These are phyloP conservation scores for Sporisorium iseilematis-ciliati DNA, from an alignment of 1,284 basidiomycete species.

Conservation along the genomic window DNA sequence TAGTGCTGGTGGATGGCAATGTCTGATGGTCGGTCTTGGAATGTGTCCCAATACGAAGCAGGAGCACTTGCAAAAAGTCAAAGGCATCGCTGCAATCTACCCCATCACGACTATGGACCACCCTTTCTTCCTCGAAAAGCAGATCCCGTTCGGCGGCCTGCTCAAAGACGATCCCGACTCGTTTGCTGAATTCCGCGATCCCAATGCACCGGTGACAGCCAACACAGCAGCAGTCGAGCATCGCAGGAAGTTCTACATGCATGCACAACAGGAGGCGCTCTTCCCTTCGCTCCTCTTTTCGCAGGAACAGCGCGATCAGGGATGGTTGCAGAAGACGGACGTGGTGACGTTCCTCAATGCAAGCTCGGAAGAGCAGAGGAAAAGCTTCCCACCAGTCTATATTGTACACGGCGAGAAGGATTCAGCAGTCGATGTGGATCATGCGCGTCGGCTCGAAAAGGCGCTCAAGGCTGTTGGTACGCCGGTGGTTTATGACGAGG, in stretches of 20 bases:
- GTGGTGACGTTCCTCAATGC: constrained; percentile 28
- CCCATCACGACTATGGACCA: constrained; percentile 55
- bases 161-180: constrained; percentile 32
- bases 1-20: constrained; percentile 53
- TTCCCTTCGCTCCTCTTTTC: constrained; percentile 50
- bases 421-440: constrained; percentile 53
- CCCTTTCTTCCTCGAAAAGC: constrained; percentile 51
- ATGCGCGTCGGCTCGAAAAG: constrained; percentile 34
- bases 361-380: constrained; percentile 29
- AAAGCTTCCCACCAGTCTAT: constrained; percentile 41
- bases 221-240: constrained; percentile 34
- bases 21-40: constrained; percentile 49
- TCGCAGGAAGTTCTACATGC: constrained; percentile 51
- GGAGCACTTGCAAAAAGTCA: constrained; percentile 27
- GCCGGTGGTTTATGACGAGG: constrained; percentile 44
- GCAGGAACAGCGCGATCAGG: constrained; percentile 34
- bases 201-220: constrained; percentile 34
- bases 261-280: constrained; percentile 49
- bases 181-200: constrained; percentile 42
- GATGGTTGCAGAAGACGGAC: constrained; percentile 47
- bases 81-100: constrained; percentile 49
- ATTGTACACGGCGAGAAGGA: constrained; percentile 57
- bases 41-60: constrained; percentile 39
- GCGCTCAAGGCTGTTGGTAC: constrained; percentile 31
- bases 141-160: constrained; percentile 32